phyloP scores from a whole-genome alignment of 2,329 filamentous ascomycete genomes.

The Fusarium decemcellulare region DNA sequence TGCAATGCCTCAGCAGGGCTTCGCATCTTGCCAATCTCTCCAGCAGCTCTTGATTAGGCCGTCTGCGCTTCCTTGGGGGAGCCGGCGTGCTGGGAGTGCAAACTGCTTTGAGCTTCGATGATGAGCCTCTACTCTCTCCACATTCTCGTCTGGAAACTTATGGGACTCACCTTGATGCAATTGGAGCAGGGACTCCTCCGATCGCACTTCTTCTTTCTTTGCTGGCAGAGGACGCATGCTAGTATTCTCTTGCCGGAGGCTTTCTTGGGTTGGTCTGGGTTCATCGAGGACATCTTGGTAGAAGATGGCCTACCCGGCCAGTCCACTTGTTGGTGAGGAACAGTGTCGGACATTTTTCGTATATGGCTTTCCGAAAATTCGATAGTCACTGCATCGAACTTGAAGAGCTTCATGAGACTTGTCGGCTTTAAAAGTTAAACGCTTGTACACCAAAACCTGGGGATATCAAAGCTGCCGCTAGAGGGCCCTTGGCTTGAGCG shows the following conservation, averaged over 20 bases:
- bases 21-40: conserved; percentile 45
- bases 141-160: fast-evolving
- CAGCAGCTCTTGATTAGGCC: conserved; percentile 48
- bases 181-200: conserved; percentile 49
- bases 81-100: conserved; percentile 49
- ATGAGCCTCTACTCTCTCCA: background rate
- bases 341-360: conserved; percentile 30
- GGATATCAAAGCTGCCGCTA: background rate
- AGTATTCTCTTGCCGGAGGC: conserved; percentile 30
- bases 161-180: conserved; percentile 44
- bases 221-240: conserved; percentile 50
- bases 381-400: background rate
- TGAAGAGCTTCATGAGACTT: background rate
- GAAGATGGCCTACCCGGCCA: conserved; percentile 11
- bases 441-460: background rate
- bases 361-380: background rate
- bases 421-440: conserved; percentile 26
- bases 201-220: conserved; percentile 53
- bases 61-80: conserved; percentile 47
- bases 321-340: conserved; percentile 12
- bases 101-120: conserved; percentile 39
- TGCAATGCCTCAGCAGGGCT: conserved; percentile 45
- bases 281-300: conserved; percentile 21
- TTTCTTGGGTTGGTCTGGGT: conserved; percentile 33
- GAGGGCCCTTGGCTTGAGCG: too few species aligned